A percentile compares a stretch with the other conserved stretches of the same genome.
Conservation (phyloP, 805 yeast genomes). For the Saturnispora halmiae region DNA sequence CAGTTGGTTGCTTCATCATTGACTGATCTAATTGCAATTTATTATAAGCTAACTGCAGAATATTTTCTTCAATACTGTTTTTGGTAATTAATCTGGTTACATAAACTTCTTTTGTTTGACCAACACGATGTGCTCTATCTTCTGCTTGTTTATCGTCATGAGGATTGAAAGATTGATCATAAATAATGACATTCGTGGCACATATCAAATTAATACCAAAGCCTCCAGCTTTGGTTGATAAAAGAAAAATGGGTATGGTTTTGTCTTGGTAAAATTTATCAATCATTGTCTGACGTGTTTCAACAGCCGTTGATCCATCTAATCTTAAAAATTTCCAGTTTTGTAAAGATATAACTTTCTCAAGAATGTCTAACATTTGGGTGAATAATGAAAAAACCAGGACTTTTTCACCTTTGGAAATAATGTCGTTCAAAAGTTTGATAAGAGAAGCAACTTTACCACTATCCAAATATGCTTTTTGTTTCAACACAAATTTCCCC, state of each 20-base stretch:
- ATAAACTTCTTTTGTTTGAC: constrained; percentile 46
- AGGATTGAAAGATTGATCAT: constrained; percentile 93
- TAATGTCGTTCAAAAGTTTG: constrained; percentile 47
- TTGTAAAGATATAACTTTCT: constrained; percentile 55
- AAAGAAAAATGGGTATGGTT: constrained; percentile 72
- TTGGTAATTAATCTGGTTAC: constrained; percentile 68
- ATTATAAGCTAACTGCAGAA: constrained; percentile 76
- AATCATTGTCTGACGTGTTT: constrained; percentile 82
- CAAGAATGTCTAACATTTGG: constrained; percentile 82
- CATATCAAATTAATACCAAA: constrained; percentile 95
- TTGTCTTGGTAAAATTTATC: constrained; percentile 81
- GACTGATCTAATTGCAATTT: constrained; percentile 76
- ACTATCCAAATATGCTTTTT: constrained; percentile 46
- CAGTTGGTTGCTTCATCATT: constrained; percentile 42
- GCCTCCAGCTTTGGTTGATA: constrained; percentile 97
- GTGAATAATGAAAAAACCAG: constrained; percentile 88
- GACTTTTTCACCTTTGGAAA: constrained; percentile 53
- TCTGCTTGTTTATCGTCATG: constrained; percentile 99
- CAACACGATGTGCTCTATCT: constrained; percentile 83
- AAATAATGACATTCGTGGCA: constrained; percentile 85
- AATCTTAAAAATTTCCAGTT: constrained; percentile 68
- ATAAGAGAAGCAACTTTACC: constrained; percentile 64
- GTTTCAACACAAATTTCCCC: constrained; percentile 41
- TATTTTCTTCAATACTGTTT: constrained; percentile 82
- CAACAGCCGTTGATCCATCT: constrained; percentile 93